A percentile compares a stretch with the other conserved stretches of the same genome.
Evolutionary conservation across 176 grass and related monocot genomes (phyloP).

Genomic region (Otatea glauca): DNA sequence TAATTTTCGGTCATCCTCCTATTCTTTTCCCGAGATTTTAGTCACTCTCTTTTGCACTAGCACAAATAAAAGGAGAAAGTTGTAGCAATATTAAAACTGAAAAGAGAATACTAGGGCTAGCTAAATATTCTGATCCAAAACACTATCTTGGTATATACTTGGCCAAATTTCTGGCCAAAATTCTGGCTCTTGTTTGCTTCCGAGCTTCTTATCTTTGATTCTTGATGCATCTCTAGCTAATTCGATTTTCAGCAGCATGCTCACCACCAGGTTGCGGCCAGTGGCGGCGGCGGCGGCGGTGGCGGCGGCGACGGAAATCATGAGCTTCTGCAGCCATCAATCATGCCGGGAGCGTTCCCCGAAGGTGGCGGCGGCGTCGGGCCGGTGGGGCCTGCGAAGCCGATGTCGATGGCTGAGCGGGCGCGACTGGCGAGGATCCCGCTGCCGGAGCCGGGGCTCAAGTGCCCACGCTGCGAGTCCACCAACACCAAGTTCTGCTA

Average conservation of each 20-base stretch:
- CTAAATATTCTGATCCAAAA: constrained; percentile 51
- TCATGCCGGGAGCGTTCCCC: constrained; percentile 41
- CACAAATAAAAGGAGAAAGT: constrained; percentile 56
- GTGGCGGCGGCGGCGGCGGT: neutral
- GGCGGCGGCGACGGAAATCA: constrained; percentile 30
- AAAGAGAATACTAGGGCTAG: constrained; percentile 43
- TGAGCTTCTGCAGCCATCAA: constrained; percentile 54
- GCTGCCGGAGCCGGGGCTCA: constrained; percentile 74
- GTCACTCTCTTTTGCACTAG: constrained; percentile 52
- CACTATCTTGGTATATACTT: constrained; percentile 49
- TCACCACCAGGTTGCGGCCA: constrained; percentile 35
- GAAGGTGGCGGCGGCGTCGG: constrained; percentile 30
- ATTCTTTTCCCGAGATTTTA: constrained; percentile 55
- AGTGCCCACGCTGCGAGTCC: constrained; percentile 90
- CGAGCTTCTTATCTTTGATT: constrained; percentile 32
- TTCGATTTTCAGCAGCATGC: constrained; percentile 53
- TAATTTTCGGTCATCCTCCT: constrained; percentile 43
- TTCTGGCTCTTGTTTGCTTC: constrained; percentile 24
- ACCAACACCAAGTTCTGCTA: constrained; percentile 98
- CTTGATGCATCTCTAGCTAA: neutral
- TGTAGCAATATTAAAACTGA: constrained; percentile 30
- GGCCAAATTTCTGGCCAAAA: neutral
- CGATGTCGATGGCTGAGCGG: constrained; percentile 66
- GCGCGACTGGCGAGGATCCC: constrained; percentile 68
- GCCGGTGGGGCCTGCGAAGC: constrained; percentile 43